A percentile compares a stretch with the other conserved stretches of the same genome.
phyloP scores from a whole-genome alignment of 2,329 filamentous ascomycete species.

The Pseudogymnoascus destructans region DNA sequence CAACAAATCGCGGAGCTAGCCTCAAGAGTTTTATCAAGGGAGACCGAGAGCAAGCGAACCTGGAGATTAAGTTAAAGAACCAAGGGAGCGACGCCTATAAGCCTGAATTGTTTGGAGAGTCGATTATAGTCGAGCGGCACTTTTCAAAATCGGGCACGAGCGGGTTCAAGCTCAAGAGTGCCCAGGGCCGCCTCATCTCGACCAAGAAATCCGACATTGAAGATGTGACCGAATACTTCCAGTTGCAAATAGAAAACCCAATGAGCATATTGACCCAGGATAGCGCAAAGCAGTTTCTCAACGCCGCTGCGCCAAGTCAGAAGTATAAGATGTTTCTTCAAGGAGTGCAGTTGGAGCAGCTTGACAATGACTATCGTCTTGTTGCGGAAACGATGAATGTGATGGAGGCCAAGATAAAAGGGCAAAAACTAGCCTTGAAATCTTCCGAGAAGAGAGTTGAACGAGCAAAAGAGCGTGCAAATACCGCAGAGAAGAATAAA shows the following conservation, averaged over 20 bases:
- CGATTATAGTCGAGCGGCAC: constrained; percentile 81
- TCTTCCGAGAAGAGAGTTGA: constrained; percentile 44
- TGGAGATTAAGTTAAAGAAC: constrained; percentile 85
- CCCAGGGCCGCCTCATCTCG: constrained; percentile 56
- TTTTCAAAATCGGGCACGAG: constrained; percentile 65
- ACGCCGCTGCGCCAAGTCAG: constrained; percentile 63
- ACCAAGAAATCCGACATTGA: constrained; percentile 79
- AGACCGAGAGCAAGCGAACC: constrained; percentile 60
- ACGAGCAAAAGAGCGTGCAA: constrained; percentile 50
- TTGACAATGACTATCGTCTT: constrained; percentile 82
- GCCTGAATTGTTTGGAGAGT: constrained; percentile 66
- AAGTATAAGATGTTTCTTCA: constrained; percentile 97
- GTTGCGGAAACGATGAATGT: constrained; percentile 67
- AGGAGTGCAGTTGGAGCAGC: constrained; percentile 82
- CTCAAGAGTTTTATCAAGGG: constrained; percentile 87
- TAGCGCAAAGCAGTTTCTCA: constrained; percentile 85
- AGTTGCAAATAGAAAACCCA: constrained; percentile 89
- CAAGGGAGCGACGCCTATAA: constrained; percentile 74
- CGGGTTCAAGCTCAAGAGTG: constrained; percentile 77
- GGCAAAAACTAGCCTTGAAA: constrained; percentile 49
- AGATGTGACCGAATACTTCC: constrained; percentile 86
- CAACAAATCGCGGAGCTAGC: constrained; percentile 83
- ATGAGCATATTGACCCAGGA: constrained; percentile 94
- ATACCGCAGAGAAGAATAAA: constrained; percentile 52
- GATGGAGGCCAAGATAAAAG: constrained; percentile 49